These are phyloP conservation scores for Pseudocercospora fuligena DNA, from an alignment of 2,329 filamentous ascomycete genomes.

Conservation along the genomic window DNA sequence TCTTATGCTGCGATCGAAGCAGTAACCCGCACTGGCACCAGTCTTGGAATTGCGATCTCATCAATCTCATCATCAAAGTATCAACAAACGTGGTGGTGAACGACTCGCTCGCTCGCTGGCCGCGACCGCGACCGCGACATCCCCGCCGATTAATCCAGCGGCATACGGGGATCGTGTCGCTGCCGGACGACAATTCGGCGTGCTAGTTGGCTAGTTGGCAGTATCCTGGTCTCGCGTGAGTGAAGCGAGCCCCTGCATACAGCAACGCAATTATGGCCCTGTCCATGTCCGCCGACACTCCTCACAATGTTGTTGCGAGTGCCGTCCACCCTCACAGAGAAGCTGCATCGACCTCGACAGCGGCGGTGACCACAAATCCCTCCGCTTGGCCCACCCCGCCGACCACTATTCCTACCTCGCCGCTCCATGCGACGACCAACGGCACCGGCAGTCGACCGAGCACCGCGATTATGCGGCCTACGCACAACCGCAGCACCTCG, in stretches of 20 bases:
- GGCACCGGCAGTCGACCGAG: constrained; percentile 4
- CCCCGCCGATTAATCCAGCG: constrained; percentile 3
- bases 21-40: background rate
- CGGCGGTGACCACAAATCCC: background rate
- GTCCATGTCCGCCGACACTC: background rate
- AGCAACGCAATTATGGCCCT: background rate
- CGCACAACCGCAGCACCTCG: constrained; percentile 25
- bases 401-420: constrained; percentile 5
- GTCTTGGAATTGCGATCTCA: too few relatives aligned
- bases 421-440: constrained; percentile 8
- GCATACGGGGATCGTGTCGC: constrained; percentile 5
- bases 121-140: background rate
- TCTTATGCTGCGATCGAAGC: background rate
- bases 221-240: constrained; percentile 8
- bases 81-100: background rate
- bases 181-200: background rate
- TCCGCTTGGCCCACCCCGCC: constrained; percentile 5
- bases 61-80: background rate
- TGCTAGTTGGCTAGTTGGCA: background rate
- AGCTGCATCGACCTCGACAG: background rate
- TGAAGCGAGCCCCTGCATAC: constrained; percentile 11
- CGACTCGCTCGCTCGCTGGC: background rate
- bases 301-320: background rate
- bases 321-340: background rate
- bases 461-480: constrained; percentile 9